phyloP scores from a whole-genome alignment of 2,329 filamentous ascomycete species.

The Coleophoma cylindrospora region DNA sequence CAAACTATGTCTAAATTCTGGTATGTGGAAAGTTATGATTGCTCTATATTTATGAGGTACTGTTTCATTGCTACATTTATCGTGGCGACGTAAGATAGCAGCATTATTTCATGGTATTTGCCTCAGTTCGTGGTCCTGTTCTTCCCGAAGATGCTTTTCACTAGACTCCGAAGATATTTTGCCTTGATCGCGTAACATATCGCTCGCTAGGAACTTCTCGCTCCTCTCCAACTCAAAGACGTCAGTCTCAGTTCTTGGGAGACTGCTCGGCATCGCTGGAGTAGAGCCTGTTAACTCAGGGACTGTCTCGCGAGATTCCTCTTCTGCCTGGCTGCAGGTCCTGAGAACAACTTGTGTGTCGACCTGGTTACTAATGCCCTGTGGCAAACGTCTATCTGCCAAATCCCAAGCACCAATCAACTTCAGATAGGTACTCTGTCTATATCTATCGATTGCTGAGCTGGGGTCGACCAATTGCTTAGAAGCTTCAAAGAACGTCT shows the following conservation, averaged over 20 bases:
- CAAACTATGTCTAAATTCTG: too few relatives aligned
- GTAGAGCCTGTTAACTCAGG: too few relatives aligned
- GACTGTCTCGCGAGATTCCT: too few relatives aligned
- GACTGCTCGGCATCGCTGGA: too few relatives aligned
- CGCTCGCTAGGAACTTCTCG: conserved; percentile 36
- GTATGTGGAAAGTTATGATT: too few relatives aligned
- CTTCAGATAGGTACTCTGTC: background rate
- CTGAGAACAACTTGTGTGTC: too few relatives aligned
- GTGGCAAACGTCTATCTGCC: background rate
- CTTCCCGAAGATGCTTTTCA: conserved; percentile 27
- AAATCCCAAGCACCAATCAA: background rate
- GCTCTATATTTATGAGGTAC: too few relatives aligned
- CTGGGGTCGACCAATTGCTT: conserved; percentile 31
- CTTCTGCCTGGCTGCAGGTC: too few relatives aligned
- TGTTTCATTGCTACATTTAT: too few relatives aligned
- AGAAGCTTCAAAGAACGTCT: conserved; percentile 38
- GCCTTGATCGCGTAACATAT: conserved; percentile 32
- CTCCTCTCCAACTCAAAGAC: conserved; percentile 16
- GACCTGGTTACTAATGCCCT: conserved; percentile 1
- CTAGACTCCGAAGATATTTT: conserved; percentile 33
- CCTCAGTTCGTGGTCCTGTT: conserved; percentile 18
- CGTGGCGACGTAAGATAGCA: too few relatives aligned
- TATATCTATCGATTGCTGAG: conserved; percentile 15
- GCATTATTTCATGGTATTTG: background rate
- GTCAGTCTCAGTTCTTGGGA: too few relatives aligned